Evolutionary conservation across 495 filamentous ascomycete genomes (phyloP).

Genomic region (Tuber borchii): DNA sequence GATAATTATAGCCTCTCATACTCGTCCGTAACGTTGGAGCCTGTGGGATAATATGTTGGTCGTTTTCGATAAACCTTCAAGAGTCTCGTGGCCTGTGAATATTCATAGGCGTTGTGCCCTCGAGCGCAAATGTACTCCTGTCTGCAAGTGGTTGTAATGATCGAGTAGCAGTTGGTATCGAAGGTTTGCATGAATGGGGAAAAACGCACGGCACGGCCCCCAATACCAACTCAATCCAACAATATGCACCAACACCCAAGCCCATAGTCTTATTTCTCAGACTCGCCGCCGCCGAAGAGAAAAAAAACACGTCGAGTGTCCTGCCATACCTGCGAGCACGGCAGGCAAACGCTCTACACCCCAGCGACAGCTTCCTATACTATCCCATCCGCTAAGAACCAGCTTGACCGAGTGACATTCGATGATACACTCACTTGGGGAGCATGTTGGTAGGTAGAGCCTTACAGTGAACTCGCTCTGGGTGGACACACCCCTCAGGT

Average conservation of each 20-base stretch:
- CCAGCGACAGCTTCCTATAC: not conserved
- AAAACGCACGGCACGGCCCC: not conserved
- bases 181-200: not conserved
- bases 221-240: not conserved
- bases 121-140: not conserved
- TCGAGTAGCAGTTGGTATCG: not conserved
- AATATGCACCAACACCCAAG: not conserved
- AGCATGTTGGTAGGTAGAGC: not conserved
- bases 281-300: not conserved
- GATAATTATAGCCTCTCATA: not conserved
- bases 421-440: not conserved
- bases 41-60: not conserved
- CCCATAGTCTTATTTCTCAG: not conserved
- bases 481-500: not conserved
- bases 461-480: not conserved
- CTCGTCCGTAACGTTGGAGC: not conserved
- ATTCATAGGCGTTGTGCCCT: not conserved
- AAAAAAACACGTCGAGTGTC: not conserved
- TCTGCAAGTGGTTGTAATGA: not conserved
- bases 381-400: not conserved
- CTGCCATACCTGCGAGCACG: not conserved
- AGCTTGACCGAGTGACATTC: not conserved
- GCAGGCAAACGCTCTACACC: not conserved
- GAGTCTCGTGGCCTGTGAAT: not conserved
- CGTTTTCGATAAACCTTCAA: not conserved